phyloP scores from a whole-genome alignment of 2,329 filamentous ascomycete genomes.

The Pseudocercospora fijiensis region DNA sequence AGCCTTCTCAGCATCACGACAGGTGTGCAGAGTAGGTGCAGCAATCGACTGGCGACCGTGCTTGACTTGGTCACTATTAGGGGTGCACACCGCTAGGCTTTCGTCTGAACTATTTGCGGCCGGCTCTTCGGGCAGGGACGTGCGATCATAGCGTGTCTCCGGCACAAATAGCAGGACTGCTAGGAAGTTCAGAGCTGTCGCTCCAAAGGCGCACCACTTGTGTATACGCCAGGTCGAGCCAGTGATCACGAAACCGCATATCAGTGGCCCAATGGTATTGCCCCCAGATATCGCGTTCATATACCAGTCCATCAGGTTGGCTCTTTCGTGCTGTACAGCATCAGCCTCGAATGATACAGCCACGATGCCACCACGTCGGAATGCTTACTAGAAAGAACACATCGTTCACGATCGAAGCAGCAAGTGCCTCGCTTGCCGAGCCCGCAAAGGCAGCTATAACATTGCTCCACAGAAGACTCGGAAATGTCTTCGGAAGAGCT shows the following conservation, averaged over 20 bases:
- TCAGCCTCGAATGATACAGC: not conserved
- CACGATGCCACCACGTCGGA: not conserved
- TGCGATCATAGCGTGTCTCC: slow-evolving; percentile 41
- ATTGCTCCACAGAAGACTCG: slow-evolving; percentile 48
- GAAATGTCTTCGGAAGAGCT: slow-evolving; percentile 44
- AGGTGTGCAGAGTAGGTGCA: not conserved
- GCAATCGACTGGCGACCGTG: not conserved
- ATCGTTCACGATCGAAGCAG: slow-evolving; percentile 43
- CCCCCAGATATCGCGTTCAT: slow-evolving; percentile 44
- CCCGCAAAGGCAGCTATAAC: slow-evolving; percentile 49
- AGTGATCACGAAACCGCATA: slow-evolving; percentile 45
- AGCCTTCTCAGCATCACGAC: slow-evolving; percentile 15
- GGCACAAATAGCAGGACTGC: slow-evolving; percentile 41
- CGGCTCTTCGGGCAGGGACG: slow-evolving; percentile 7
- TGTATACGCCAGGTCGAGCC: slow-evolving; percentile 44
- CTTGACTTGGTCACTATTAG: not conserved
- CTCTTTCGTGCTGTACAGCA: slow-evolving; percentile 35
- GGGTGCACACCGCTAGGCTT: not conserved
- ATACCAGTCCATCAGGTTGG: slow-evolving; percentile 42
- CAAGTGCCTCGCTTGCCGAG: slow-evolving; percentile 48
- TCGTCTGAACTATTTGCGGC: not conserved
- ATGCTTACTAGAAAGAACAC: slow-evolving; percentile 30
- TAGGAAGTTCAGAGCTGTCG: slow-evolving; percentile 38
- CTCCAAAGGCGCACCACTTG: slow-evolving; percentile 42
- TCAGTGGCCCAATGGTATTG: slow-evolving; percentile 43